Percentiles rank a stretch among this genome's conserved stretches.
These are phyloP conservation scores for Chrysanthemum makinoi DNA, from an alignment of 129 eudicot species.

Conservation along the genomic window DNA sequence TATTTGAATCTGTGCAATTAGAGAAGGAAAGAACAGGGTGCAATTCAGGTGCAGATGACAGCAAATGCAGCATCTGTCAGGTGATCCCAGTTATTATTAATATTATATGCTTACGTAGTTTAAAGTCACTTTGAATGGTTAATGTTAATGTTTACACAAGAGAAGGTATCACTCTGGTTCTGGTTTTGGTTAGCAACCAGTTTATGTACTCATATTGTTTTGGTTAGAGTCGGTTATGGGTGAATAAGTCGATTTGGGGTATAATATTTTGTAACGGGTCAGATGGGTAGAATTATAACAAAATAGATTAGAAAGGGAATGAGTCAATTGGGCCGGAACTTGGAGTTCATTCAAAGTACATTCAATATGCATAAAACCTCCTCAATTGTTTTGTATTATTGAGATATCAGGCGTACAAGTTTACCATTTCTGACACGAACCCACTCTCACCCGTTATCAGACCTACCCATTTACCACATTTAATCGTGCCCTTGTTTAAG, in stretches of 20 bases:
- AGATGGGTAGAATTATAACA: neutral
- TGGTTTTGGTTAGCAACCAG: too few relatives aligned
- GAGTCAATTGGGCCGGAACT: neutral
- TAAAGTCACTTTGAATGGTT: too few relatives aligned
- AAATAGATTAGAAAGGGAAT: slow-evolving; percentile 2
- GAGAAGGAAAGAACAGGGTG: slow-evolving; percentile 24
- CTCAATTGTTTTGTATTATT: neutral
- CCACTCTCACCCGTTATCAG: neutral
- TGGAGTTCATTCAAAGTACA: neutral
- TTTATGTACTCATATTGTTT: too few relatives aligned
- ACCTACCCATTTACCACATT: neutral
- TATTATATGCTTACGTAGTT: neutral
- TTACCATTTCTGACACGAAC: slow-evolving; percentile 3
- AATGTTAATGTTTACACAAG: too few relatives aligned
- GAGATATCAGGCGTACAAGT: neutral
- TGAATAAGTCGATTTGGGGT: neutral
- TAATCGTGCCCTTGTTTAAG: neutral
- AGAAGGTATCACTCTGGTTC: too few relatives aligned
- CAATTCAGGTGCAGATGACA: slow-evolving; percentile 44
- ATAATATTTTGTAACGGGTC: neutral
- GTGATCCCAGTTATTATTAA: slow-evolving; percentile 31
- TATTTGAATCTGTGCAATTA: slow-evolving; percentile 33
- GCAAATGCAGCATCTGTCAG: slow-evolving; percentile 95
- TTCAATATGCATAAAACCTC: slow-evolving; percentile 8
- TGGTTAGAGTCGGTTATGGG: too few relatives aligned